Evolutionary conservation across 169 alveolate species (phyloP).

Genomic region (Eimeria necatrix): DNA sequence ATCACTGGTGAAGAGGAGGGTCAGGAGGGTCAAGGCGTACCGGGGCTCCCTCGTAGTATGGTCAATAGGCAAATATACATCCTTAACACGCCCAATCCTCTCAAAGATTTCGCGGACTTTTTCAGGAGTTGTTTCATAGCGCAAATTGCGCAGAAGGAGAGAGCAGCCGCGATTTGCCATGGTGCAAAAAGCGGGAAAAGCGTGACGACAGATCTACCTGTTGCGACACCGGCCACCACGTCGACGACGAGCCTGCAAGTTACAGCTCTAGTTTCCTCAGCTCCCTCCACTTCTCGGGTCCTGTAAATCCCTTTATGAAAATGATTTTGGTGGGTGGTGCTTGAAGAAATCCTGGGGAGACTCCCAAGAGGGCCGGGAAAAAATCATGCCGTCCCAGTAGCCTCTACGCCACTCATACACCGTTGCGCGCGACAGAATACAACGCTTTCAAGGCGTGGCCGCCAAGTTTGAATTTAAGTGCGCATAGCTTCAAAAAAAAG

Average conservation of each 20-base stretch:
- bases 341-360: constrained; percentile 9
- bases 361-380: not conserved
- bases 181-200: constrained; percentile 31
- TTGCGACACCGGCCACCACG: not conserved
- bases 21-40: constrained; percentile 40
- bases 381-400: constrained; percentile 23
- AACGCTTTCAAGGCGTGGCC: not conserved
- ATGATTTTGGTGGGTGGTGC: not conserved
- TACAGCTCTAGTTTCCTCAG: not conserved
- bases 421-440: not conserved
- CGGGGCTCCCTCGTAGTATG: constrained; percentile 89
- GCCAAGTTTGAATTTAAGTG: not conserved
- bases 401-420: constrained; percentile 29
- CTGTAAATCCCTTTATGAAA: not conserved
- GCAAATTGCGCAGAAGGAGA: constrained; percentile 89
- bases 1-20: not conserved
- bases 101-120: constrained; percentile 91
- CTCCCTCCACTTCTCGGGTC: not conserved
- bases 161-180: constrained; percentile 86
- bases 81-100: constrained; percentile 91
- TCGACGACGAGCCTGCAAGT: not conserved
- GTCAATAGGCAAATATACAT: constrained; percentile 92
- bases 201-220: not conserved
- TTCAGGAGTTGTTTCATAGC: constrained; percentile 90
- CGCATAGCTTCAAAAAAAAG: not conserved